phyloP scores from a whole-genome alignment of 164 flowering plant genomes.

The Macadamia tetraphylla region DNA sequence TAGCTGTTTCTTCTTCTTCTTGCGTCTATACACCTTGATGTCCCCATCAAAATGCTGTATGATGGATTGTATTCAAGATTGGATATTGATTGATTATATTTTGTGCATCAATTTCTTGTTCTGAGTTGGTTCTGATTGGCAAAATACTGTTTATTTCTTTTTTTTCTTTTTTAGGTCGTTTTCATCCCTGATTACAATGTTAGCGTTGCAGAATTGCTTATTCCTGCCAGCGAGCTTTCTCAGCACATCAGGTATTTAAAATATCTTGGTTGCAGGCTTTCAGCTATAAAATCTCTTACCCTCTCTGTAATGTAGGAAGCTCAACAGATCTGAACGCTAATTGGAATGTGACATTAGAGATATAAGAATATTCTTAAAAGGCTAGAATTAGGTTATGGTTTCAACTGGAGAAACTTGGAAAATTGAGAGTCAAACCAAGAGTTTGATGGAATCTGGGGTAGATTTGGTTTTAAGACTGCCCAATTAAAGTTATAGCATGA shows the following conservation, averaged over 20 bases:
- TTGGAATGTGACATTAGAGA: too few species aligned
- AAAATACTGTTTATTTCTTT: not conserved
- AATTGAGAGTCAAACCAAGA: too few species aligned
- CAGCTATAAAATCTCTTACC: not conserved
- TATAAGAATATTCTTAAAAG: too few species aligned
- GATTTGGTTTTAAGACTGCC: too few species aligned
- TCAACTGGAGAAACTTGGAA: too few species aligned
- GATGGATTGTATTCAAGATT: not conserved
- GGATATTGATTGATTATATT: not conserved
- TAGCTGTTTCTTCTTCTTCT: too few species aligned
- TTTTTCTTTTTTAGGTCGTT: slow-evolving; percentile 44
- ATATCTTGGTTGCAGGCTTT: not conserved
- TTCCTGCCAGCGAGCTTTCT: slow-evolving; percentile 93
- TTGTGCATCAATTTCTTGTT: not conserved
- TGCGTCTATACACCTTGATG: too few species aligned
- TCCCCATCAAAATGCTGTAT: not conserved
- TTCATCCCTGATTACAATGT: slow-evolving; percentile 96
- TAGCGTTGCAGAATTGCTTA: slow-evolving; percentile 87
- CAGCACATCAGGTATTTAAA: slow-evolving; percentile 84
- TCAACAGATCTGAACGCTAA: too few species aligned
- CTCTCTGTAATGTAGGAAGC: too few species aligned
- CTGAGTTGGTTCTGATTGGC: not conserved
- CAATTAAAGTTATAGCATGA: too few species aligned
- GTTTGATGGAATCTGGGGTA: too few species aligned
- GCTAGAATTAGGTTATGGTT: too few species aligned